phyloP scores from a whole-genome alignment of 169 alveolate genomes.

The Cyclospora cayetanensis region DNA sequence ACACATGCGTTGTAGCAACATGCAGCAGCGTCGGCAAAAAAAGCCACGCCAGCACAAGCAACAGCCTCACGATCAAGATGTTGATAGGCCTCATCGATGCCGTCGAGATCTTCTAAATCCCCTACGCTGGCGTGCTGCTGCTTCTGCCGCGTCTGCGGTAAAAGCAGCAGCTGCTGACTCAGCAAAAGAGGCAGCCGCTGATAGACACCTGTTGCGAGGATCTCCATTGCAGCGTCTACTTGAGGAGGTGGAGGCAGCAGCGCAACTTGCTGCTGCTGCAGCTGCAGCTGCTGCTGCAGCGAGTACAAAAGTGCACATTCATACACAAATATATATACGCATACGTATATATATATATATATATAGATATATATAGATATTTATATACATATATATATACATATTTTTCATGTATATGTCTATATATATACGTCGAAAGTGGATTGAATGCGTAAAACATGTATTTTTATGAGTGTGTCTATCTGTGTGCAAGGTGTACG shows the following conservation, averaged over 20 bases:
- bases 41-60: slow-evolving; percentile 40
- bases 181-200: slow-evolving; percentile 52
- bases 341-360: too few species aligned
- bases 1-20: too few species aligned
- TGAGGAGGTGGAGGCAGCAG: slow-evolving; percentile 57
- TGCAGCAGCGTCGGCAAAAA: not conserved
- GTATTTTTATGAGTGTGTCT: too few species aligned
- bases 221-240: slow-evolving; percentile 33
- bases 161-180: slow-evolving; percentile 52
- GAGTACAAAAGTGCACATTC: not conserved
- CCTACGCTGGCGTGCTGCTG: not conserved
- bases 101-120: not conserved
- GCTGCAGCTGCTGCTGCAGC: slow-evolving; percentile 65
- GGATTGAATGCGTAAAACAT: too few species aligned
- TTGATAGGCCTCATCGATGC: not conserved
- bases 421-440: too few species aligned
- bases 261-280: slow-evolving; percentile 33
- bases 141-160: slow-evolving; percentile 50
- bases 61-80: not conserved
- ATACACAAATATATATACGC: not conserved
- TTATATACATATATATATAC: not conserved
- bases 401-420: too few species aligned
- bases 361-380: too few species aligned
- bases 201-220: slow-evolving; percentile 37
- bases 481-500: too few species aligned